A percentile compares a stretch with the other conserved stretches of the same genome.
Conservation (phyloP, 2,329 filamentous ascomycete genomes). For the Colletotrichum tofieldiae region DNA sequence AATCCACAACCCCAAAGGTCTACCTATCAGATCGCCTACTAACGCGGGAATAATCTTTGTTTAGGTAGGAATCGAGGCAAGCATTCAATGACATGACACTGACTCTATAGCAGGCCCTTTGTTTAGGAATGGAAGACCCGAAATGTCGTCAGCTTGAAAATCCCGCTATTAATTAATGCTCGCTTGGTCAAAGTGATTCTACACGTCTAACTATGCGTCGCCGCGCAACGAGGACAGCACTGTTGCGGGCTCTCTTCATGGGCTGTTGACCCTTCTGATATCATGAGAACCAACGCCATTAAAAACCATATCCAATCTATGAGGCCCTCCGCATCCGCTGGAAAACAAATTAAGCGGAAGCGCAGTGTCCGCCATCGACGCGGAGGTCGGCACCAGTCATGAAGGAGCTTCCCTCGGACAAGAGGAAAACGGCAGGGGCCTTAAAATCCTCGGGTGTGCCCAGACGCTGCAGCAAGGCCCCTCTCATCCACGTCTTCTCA, state of each 20-base stretch:
- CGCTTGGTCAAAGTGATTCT: slow-evolving; percentile 17
- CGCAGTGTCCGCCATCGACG: slow-evolving; percentile 71
- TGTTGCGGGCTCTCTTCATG: neutral
- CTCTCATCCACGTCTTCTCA: slow-evolving; percentile 68
- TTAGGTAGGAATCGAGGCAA: neutral
- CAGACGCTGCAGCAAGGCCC: slow-evolving; percentile 67
- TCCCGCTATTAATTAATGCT: slow-evolving; percentile 25
- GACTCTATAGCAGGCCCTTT: neutral
- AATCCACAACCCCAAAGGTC: neutral
- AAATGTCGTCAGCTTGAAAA: neutral
- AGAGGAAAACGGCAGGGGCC: slow-evolving; percentile 69
- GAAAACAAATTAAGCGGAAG: slow-evolving; percentile 49
- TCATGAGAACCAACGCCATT: neutral
- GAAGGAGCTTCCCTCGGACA: slow-evolving; percentile 70
- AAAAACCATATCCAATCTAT: neutral
- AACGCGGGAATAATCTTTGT: neutral
- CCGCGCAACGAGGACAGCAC: neutral
- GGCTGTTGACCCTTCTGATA: neutral
- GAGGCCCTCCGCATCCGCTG: neutral
- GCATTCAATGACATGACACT: neutral
- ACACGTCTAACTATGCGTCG: slow-evolving; percentile 13
- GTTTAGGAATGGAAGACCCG: too few species aligned
- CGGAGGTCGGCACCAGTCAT: slow-evolving; percentile 72
- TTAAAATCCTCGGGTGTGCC: slow-evolving; percentile 72
- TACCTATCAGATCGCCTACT: neutral